Conservation (phyloP, 305 asterid species). For the Fraxinus baroniana region DNA sequence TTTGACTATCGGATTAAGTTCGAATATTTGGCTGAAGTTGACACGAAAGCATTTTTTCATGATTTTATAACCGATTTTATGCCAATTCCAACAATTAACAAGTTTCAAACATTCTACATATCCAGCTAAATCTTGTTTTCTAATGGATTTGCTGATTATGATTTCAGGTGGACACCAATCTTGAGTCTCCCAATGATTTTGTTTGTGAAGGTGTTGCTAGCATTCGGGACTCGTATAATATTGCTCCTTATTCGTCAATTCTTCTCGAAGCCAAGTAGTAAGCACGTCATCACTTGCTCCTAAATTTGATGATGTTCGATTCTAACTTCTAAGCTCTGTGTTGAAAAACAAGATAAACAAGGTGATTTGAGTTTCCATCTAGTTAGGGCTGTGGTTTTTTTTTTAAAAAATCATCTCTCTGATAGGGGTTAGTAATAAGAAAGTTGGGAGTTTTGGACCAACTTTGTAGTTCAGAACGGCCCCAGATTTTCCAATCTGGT, state of each 20-base stretch:
- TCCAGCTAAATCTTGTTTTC: not conserved
- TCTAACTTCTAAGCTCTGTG: not conserved
- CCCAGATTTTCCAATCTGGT: not conserved
- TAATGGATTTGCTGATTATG: not conserved
- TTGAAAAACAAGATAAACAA: not conserved
- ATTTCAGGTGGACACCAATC: slow-evolving; percentile 87
- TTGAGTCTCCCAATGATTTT: slow-evolving; percentile 67
- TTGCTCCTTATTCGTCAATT: slow-evolving; percentile 77
- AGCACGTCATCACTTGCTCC: not conserved
- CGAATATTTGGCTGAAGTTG: too few relatives aligned
- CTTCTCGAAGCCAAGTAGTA: slow-evolving; percentile 72
- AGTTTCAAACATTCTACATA: not conserved
- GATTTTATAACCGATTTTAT: too few relatives aligned
- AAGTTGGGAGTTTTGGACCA: not conserved
- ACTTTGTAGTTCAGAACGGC: not conserved
- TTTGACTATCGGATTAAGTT: too few relatives aligned
- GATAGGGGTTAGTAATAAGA: not conserved
- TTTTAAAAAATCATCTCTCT: not conserved
- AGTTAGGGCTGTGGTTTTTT: too few relatives aligned
- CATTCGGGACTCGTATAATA: slow-evolving; percentile 44
- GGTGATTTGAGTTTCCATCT: not conserved
- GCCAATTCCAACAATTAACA: not conserved
- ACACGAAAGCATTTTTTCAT: too few relatives aligned
- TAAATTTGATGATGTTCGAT: not conserved
- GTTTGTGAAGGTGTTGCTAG: slow-evolving; percentile 66